These are phyloP conservation scores for Nitzschia sp. DNA, from an alignment of 108 stramenopile genomes.

Conservation along the genomic window DNA sequence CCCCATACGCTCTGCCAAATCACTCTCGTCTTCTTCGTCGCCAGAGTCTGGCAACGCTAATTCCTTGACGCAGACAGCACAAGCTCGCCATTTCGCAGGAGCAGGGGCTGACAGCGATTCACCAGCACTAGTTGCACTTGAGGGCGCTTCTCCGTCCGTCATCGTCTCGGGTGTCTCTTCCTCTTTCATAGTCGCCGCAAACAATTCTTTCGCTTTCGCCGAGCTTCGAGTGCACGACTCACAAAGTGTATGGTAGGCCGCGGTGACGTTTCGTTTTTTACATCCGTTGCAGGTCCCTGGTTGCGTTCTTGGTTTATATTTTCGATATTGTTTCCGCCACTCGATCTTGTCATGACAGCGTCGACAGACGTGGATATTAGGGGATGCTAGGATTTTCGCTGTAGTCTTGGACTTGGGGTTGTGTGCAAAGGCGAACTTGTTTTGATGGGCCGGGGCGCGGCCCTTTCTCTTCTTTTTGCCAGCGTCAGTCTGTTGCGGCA, in stretches of 20 bases:
- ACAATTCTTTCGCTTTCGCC: constrained; percentile 49
- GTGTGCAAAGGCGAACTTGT: constrained; percentile 90
- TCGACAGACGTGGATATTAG: constrained; percentile 88
- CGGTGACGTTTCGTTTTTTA: constrained; percentile 53
- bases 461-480: constrained; percentile 77
- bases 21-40: constrained; percentile 42
- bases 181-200: constrained; percentile 28
- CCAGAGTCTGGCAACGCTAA: constrained; percentile 69
- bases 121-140: neutral
- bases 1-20: constrained; percentile 36
- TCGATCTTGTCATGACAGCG: constrained; percentile 94
- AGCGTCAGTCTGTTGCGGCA: neutral
- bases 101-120: no score
- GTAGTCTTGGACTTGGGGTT: constrained; percentile 96
- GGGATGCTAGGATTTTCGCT: constrained; percentile 75
- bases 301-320: constrained; percentile 87
- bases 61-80: constrained; percentile 78
- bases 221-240: constrained; percentile 51
- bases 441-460: constrained; percentile 88
- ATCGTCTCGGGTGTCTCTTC: constrained; percentile 7
- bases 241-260: constrained; percentile 90
- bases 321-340: constrained; percentile 91
- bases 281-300: constrained; percentile 83
- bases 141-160: constrained; percentile 5
- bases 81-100: constrained; percentile 33